Evolutionary conservation across 768 basidiomycete genomes (phyloP), one percentile per base, ranked within the genome.

Genomic region (Mycena galericulata): DNA sequence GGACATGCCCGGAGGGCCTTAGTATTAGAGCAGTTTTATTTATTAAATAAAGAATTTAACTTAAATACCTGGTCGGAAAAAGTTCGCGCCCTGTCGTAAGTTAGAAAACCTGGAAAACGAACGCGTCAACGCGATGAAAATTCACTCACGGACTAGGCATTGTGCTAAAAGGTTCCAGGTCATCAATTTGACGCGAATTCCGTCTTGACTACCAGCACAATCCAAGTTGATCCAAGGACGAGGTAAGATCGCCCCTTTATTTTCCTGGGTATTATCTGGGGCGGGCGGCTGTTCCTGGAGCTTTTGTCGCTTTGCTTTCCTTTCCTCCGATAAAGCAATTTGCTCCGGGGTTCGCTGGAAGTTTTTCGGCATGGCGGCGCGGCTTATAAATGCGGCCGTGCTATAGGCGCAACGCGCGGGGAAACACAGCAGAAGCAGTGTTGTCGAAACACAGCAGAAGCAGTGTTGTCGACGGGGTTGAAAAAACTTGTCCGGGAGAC

Each of bases 81-180:
- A 36, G 34, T 36, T 36, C 34, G 34, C 34, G 34, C 14, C 34
- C 34, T 36, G 34, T 36, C 8, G 14, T 6, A 14, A 36, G 34
- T 36, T 36, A 36, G 34, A 36, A 36, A 14, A 36, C 8, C 34
- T 6, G 6, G 14, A 14, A 14, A 36, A 14, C 34, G 34, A 14
- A 36, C 6, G 34, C 6, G 14, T 7, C 14, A 36, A 36, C 34
- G 34, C 34, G 34, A 36, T 14, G 34, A 34, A 58, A 20, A 54
- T 11, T n/a, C 45, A 26, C 92, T 81, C 79, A 94, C 94, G 90
- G 73, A 95, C 88, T 64, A 96, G 84, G 72, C 85, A 88, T 77
- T 95, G 93, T 0, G 93, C 94, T 29, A 95, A 70, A 65, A 95
- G 92, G 82, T 96, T 96, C 93, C 94, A 96, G 6, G 92, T 92